phyloP scores from a whole-genome alignment of 768 basidiomycete genomes.

The Trametes elegans region DNA sequence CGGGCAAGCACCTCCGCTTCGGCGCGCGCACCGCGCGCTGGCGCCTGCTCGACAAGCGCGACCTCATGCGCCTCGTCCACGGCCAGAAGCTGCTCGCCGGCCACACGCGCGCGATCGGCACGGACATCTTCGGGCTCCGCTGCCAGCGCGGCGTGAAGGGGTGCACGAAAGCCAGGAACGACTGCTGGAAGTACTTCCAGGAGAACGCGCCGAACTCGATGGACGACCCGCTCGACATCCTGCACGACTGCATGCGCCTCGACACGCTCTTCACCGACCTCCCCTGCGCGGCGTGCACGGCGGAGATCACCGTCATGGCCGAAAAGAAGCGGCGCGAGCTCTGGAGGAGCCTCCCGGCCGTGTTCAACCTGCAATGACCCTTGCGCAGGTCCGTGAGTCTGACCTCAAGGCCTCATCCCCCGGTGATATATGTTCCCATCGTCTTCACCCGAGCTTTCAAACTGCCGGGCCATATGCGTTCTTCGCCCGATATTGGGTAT shows the following conservation, averaged over 20 bases:
- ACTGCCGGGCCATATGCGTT: no score
- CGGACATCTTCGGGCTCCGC: constrained; percentile 28
- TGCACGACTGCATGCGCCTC: constrained; percentile 29
- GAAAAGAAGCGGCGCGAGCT: constrained; percentile 30
- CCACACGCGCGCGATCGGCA: constrained; percentile 30
- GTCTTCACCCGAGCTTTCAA: no score
- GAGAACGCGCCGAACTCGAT: constrained; percentile 32
- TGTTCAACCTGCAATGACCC: constrained; percentile 27
- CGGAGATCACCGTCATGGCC: constrained; percentile 25
- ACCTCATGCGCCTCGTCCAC: constrained; percentile 31
- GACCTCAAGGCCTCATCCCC: neutral
- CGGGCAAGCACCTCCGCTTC: constrained; percentile 31
- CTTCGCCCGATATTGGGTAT: no score
- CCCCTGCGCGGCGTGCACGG: constrained; percentile 27
- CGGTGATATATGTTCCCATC: neutral
- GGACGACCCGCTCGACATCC: constrained; percentile 32
- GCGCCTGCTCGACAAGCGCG: constrained; percentile 28
- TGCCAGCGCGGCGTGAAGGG: constrained; percentile 27
- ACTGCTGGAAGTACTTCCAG: constrained; percentile 34
- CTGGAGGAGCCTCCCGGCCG: constrained; percentile 29
- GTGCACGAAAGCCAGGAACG: constrained; percentile 27
- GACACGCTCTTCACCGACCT: constrained; percentile 28
- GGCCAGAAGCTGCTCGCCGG: constrained; percentile 30
- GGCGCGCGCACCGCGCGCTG: constrained; percentile 31
- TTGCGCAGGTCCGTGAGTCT: neutral